Evolutionary conservation across 192 early-diverging fungal genomes (phyloP).

Genomic region (Entomortierella parvispora): DNA sequence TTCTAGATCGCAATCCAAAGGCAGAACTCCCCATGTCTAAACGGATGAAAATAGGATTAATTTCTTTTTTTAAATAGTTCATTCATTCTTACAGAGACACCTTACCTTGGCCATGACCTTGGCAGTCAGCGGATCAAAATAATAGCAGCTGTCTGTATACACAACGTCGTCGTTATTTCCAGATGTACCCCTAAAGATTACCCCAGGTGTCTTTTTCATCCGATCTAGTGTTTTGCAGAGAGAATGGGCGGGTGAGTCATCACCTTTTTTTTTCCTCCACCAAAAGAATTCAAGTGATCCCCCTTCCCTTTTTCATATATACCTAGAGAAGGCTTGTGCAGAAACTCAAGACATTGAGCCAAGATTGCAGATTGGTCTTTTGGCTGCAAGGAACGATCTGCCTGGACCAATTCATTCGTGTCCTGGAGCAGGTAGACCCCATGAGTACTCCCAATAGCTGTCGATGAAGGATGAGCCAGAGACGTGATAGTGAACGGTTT

Average conservation of each 20-base stretch:
- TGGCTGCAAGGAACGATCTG: constrained; percentile 11
- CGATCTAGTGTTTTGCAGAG: background rate
- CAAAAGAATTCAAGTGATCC: background rate
- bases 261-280: background rate
- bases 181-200: background rate
- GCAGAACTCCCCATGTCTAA: constrained; percentile 13
- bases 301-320: background rate
- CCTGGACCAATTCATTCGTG: background rate
- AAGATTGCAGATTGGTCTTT: constrained; percentile 29
- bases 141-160: constrained; percentile 56
- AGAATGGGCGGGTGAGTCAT: background rate
- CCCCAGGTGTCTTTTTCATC: constrained; percentile 14
- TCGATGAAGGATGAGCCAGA: constrained; percentile 52
- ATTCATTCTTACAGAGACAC: no score
- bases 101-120: constrained; percentile 42
- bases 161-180: constrained; percentile 18
- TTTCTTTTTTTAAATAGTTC: no score
- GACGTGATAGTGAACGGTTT: constrained; percentile 44
- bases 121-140: constrained; percentile 49
- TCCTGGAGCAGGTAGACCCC: constrained; percentile 53
- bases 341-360: constrained; percentile 35
- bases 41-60: background rate
- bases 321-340: constrained; percentile 54
- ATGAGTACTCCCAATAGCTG: constrained; percentile 50
- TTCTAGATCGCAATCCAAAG: constrained; percentile 45